Percentiles rank a stretch among this genome's conserved stretches.
Evolutionary conservation across 1,284 basidiomycete genomes (phyloP).

Genomic region (Schizopora paradoxa): DNA sequence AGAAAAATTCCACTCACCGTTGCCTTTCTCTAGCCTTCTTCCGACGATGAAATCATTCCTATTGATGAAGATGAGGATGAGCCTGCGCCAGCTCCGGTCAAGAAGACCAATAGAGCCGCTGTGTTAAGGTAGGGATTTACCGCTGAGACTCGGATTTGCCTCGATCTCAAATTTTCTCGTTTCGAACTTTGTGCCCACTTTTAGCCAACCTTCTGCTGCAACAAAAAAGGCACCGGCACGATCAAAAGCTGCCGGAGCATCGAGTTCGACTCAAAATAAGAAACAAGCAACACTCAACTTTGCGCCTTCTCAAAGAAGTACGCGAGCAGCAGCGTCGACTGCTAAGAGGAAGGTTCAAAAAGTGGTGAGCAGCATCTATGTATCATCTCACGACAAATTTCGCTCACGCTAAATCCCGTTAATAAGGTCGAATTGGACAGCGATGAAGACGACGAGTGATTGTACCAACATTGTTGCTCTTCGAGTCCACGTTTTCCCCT

Average conservation of each 20-base stretch:
- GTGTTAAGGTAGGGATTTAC: conserved; percentile 46
- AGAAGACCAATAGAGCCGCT: conserved; percentile 61
- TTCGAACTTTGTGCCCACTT: too few species aligned
- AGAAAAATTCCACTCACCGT: not conserved
- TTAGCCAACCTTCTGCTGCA: conserved; percentile 35
- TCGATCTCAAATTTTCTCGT: conserved; percentile 19
- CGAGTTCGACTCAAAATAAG: conserved; percentile 27
- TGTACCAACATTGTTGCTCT: too few species aligned
- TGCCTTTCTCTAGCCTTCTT: conserved; percentile 35
- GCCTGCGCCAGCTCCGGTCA: conserved; percentile 40
- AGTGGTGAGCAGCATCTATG: conserved; percentile 20
- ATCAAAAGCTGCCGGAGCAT: conserved; percentile 37
- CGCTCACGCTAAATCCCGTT: not conserved
- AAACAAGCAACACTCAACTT: conserved; percentile 60
- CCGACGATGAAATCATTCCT: conserved; percentile 51
- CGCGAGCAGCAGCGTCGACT: conserved; percentile 51
- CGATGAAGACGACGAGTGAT: conserved; percentile 13
- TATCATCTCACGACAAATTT: not conserved
- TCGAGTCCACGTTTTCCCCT: too few species aligned
- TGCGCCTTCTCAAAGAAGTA: conserved; percentile 51
- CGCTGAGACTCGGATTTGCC: conserved; percentile 9
- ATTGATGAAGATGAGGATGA: conserved; percentile 58
- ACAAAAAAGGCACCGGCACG: conserved; percentile 58
- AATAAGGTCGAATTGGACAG: conserved; percentile 19
- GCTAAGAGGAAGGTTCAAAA: conserved; percentile 48